Evolutionary conservation across 2,329 filamentous ascomycete genomes (phyloP).

Genomic region (Cladosporium sp.): DNA sequence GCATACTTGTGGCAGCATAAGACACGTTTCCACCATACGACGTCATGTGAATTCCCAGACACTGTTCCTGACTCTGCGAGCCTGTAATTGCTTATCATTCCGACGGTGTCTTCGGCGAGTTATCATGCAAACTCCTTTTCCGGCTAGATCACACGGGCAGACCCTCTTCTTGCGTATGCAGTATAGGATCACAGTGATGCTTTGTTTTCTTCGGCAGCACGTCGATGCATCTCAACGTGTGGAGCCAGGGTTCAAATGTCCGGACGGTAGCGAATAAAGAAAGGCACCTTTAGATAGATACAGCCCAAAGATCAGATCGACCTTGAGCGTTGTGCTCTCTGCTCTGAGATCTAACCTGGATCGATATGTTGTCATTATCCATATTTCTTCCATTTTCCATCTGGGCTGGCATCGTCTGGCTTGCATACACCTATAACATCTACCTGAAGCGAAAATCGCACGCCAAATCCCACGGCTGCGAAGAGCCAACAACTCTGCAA

Average conservation of each 20-base stretch:
- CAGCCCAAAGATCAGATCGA: background rate
- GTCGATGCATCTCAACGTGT: background rate
- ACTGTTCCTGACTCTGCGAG: background rate
- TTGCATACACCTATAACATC: background rate
- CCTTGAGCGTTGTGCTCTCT: background rate
- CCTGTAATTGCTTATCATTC: background rate
- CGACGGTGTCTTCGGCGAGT: background rate
- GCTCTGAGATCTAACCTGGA: background rate
- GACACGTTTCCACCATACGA: background rate
- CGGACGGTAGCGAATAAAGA: background rate
- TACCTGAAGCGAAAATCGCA: background rate
- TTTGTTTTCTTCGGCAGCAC: background rate
- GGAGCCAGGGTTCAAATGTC: background rate
- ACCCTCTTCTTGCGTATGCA: background rate
- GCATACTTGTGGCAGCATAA: background rate
- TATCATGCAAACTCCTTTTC: background rate
- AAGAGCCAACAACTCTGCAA: constrained; percentile 2
- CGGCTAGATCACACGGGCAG: background rate
- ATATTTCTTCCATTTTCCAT: background rate
- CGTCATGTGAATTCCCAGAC: background rate
- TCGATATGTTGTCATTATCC: background rate
- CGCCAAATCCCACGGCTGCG: constrained; percentile 2
- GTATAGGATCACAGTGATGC: background rate
- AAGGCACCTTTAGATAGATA: background rate
- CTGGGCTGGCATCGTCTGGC: constrained; percentile 4